Base-by-base conservation (phyloP, 2,329 filamentous ascomycete genomes). In the Exophiala xenobiotica region DNA sequence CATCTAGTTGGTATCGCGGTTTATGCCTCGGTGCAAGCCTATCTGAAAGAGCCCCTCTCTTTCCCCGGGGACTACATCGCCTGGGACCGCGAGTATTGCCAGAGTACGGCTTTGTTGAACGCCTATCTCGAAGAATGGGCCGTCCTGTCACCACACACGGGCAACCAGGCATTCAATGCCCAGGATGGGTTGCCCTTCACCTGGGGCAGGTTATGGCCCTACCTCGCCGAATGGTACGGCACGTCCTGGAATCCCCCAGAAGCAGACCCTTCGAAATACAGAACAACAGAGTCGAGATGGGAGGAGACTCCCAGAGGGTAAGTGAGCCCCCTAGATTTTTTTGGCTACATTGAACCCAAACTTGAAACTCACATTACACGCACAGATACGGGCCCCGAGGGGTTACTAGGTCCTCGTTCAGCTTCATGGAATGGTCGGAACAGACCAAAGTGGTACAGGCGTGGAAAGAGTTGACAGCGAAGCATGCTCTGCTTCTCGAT, bases 61-160 rank as follows among this genome's bases (percentile, higher is more conserved):
- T 80, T 72, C 46, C 76, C 75, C 0, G 68, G 68, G 3, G 73
- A 75, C 46, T 61, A 71, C 14, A 45, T 56, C 3, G 65, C 70
- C 1, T 81, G 76, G 77, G 68, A 77, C 14, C 61, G 60, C 2
- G 63, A 47, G n/a, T 24, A 47, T 11, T 29, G 37, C 1, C 53
- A 58, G 19, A 47, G 67, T 38, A 72, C 67, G 2, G 74, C 73
- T 3, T 66, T 67, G 60, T 61, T 80, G 57, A 79, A 75, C 41
- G 72, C 67, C 0, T 75, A 76, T 50, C 67, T 79, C 31, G 66
- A 66, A n/a, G 75, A 78, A 60, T 81, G 75, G 75, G 70, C 70
- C 0, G 73, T 73, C 0, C 60, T 80, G 14, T 70, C 64, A 0
- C 64, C 67, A 0, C 59, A 59, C 2, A 67, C 71, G 2, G 62